Base-by-base conservation (phyloP, 805 yeast species). In the Cyberlindnera japonica region DNA sequence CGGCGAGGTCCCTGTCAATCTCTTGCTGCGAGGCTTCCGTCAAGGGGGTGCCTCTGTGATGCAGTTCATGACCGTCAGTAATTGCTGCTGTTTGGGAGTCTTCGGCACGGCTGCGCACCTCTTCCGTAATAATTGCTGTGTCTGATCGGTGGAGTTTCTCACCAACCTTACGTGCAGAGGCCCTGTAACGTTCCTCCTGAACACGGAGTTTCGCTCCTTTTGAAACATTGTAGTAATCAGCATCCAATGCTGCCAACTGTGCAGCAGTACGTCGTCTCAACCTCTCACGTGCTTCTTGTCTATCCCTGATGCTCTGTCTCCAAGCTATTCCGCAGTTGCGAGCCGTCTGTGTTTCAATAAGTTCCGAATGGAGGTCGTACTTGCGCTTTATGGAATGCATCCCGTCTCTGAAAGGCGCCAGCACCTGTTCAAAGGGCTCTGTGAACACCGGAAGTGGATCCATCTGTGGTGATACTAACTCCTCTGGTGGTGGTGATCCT, bases 231-330 rank as follows among this genome's bases (percentile, higher is more conserved):
- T 29, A 9, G 32, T 47, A 54, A 17, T 55, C 61, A 13, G 35
- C 25, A 12, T 46, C 43, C 5, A 54, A 18, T 1, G 24, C 32
- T 16, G 23, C 29, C 13, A 49, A 29, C 20, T 41, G 30, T 4
- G 6, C 18, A 3, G 16, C 4, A 2, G 35, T 20, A 5, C 36
- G 16, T 6, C 15, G 16, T 34, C 58, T 41, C 15, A 43, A 15
- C 6, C 10, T 11, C 21, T 38, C 36, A 21, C 51, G 49, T 1
- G 36, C 27, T 2, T 48, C 51, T 7, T 47, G 43, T 26, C 45
- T 40, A 19, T 48, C 49, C 19, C 50, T 49, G 7, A 42, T 29
- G 23, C 45, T 42, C 31, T 53, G 56, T 29, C 47, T 45, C 62
- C 62, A 58, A 5, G 45, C 36, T 3, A 54, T 21, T 5, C 50